phyloP scores from a whole-genome alignment of 176 grass and related monocot genomes.

The Hordeum vulgare region DNA sequence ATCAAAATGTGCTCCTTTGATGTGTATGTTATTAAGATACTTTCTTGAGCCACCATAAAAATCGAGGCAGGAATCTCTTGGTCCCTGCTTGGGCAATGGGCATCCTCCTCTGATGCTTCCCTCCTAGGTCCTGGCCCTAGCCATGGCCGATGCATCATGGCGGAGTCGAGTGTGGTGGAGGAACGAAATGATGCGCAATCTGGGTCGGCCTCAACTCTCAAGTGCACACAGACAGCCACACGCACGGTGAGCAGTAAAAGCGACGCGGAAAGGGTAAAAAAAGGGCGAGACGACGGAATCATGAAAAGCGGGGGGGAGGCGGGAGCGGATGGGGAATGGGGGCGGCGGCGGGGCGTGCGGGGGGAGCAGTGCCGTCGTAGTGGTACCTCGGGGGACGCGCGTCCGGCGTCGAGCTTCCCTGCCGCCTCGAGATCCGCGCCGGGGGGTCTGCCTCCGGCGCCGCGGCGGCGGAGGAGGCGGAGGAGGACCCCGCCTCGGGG shows the following conservation, averaged over 20 bases:
- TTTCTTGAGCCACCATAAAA: not conserved
- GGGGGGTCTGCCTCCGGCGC: not conserved
- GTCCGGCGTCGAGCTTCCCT: constrained; percentile 30
- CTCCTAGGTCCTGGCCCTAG: not conserved
- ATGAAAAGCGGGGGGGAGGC: not conserved
- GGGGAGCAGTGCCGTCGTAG: not conserved
- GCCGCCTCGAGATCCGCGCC: constrained; percentile 47
- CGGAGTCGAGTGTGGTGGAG: not conserved
- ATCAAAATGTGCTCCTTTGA: not conserved
- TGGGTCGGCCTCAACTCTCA: constrained; percentile 9
- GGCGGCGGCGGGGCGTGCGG: constrained; percentile 16
- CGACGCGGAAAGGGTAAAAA: constrained; percentile 39
- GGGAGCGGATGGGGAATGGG: not conserved
- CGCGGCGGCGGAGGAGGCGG: constrained; percentile 1
- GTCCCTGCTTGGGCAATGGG: not conserved
- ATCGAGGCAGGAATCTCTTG: constrained; percentile 1
- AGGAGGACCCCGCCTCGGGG: constrained; percentile 6
- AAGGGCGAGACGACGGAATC: constrained; percentile 36
- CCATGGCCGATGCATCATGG: not conserved
- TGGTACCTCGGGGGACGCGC: constrained; percentile 42
- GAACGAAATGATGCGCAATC: constrained; percentile 30
- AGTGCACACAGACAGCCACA: not conserved
- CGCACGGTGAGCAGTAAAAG: not conserved
- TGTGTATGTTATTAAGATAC: not conserved
- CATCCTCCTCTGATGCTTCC: constrained; percentile 7